Base-by-base conservation (phyloP, 2,329 filamentous ascomycete genomes). In the Alternaria rosae region DNA sequence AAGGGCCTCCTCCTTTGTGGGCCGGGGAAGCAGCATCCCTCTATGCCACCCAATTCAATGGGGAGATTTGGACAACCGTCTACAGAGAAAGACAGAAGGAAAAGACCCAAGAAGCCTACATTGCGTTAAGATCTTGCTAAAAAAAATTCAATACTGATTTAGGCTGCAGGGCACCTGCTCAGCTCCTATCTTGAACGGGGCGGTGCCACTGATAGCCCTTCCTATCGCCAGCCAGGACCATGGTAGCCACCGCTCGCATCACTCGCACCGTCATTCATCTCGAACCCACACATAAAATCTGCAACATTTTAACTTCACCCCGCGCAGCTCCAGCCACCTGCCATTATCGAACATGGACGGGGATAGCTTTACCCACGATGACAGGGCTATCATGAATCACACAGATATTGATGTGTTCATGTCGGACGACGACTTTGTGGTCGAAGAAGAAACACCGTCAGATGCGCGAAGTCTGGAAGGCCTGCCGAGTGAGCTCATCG, bases 401-500 rank as follows among this genome's bases (percentile, higher is more conserved):
- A 38, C n/a, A 15, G n/a, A 54, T 23, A 17, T 42, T 23, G 45
- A 44, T 12, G 35, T 38, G 35, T 20, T 10, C 15, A 32, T 35
- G 7, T 8, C 21, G n/a, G 12, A 35, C 8, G 23, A 51, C 17
- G 23, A n/a, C n/a, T n/a, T n/a, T n/a, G n/a, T n/a, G n/a, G n/a
- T n/a, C n/a, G n/a, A n/a, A n/a, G n/a, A n/a, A n/a, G n/a, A 9
- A 21, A 4, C 15, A 28, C 4, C 11, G 20, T 9, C 17, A 20
- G 12, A 23, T n/a, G 35, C 17, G 8, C 38, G 15, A 15, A 41
- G 20, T 26, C 32, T 63, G 12, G 32, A 45, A 9, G 35, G 25
- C 5, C 48, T 63, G 8, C 61, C 61, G 12, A 47, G 32, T 28
- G 62, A 64, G 20, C 23, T 62, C 20, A 38, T 64, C 7, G 26